A percentile compares a stretch with the other conserved stretches of the same genome.
phyloP scores from a whole-genome alignment of 2,329 filamentous ascomycete genomes.

The Cytospora mali region DNA sequence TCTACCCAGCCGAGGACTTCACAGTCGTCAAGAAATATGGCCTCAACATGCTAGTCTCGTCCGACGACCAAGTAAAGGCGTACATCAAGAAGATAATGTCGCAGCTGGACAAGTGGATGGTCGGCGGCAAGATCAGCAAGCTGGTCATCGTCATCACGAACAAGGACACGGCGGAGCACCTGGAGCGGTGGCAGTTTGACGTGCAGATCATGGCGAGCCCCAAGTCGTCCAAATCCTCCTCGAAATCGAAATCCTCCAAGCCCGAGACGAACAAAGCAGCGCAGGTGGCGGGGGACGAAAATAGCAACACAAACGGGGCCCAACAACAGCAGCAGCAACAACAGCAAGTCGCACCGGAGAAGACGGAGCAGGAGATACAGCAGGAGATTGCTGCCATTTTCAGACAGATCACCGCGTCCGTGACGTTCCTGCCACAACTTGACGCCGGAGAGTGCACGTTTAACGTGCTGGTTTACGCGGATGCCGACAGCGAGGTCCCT shows the following conservation, averaged over 20 bases:
- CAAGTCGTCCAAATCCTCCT: conserved; percentile 39
- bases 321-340: conserved; percentile 14
- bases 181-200: conserved; percentile 98
- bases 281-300: conserved; percentile 66
- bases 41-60: conserved; percentile 93
- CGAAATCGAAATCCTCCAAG: conserved; percentile 56
- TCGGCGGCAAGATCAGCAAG: conserved; percentile 94
- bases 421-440: conserved; percentile 94
- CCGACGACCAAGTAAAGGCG: conserved; percentile 96
- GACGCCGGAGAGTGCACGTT: conserved; percentile 89
- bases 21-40: conserved; percentile 99
- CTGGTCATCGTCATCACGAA: conserved; percentile 95
- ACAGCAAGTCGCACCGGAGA: conserved; percentile 56
- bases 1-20: conserved; percentile 95
- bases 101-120: conserved; percentile 97
- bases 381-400: conserved; percentile 95
- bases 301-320: conserved; percentile 19
- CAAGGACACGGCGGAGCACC: conserved; percentile 94
- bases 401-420: conserved; percentile 95
- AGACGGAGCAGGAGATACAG: conserved; percentile 93
- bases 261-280: conserved; percentile 53
- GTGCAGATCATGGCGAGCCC: conserved; percentile 56
- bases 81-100: conserved; percentile 99
- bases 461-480: conserved; percentile 96
- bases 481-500: conserved; percentile 93